phyloP scores from a whole-genome alignment of 2,329 filamentous ascomycete species.

The Coniella vitis region DNA sequence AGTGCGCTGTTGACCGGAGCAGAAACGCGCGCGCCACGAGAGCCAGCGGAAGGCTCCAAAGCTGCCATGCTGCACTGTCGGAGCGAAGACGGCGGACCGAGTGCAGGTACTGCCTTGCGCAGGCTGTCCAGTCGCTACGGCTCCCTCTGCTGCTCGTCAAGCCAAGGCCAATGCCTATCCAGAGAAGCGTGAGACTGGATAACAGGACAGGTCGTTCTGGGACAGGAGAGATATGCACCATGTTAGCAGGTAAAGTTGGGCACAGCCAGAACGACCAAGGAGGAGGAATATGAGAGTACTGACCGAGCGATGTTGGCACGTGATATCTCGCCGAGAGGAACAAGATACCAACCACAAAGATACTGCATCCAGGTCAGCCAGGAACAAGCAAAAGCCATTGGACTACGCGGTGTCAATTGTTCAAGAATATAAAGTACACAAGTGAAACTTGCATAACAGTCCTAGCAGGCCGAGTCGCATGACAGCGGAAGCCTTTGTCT shows the following conservation, averaged over 20 bases:
- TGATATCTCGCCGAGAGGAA: neutral
- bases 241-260: no score
- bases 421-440: no score
- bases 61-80: neutral
- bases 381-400: neutral
- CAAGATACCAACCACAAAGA: neutral
- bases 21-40: slow-evolving; percentile 2
- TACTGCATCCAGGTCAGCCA: neutral
- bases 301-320: neutral
- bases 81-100: neutral
- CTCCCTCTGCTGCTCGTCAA: neutral
- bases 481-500: no score
- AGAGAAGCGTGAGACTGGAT: neutral
- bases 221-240: neutral
- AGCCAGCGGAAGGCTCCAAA: neutral
- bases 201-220: slow-evolving; percentile 4
- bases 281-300: neutral
- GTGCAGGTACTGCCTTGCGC: neutral
- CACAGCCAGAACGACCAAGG: neutral
- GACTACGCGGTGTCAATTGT: no score
- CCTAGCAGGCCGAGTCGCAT: no score
- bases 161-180: neutral
- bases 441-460: no score
- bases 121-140: neutral
- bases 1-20: neutral